phyloP scores from a whole-genome alignment of 495 filamentous ascomycete genomes.

The Tetracladium marchalianum region DNA sequence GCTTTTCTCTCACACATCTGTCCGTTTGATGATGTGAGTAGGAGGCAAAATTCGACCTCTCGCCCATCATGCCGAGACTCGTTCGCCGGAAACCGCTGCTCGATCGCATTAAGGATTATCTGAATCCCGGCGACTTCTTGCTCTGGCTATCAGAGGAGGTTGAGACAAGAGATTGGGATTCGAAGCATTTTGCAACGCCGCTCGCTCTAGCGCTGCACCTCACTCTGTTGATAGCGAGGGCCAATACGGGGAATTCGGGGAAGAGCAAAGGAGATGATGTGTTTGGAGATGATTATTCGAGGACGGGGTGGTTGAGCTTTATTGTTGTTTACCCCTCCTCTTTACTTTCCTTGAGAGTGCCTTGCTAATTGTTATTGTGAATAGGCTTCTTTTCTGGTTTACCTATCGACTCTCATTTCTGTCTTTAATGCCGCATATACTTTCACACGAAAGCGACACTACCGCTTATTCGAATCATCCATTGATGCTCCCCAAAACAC shows the following conservation, averaged over 20 bases:
- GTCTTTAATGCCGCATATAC: constrained; percentile 71
- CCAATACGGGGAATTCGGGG: constrained; percentile 48
- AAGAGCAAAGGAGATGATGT: constrained; percentile 59
- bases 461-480: constrained; percentile 82
- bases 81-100: constrained; percentile 67
- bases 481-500: constrained; percentile 67
- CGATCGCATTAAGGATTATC: constrained; percentile 64
- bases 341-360: background rate
- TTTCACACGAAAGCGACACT: constrained; percentile 71
- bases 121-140: constrained; percentile 83
- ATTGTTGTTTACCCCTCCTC: constrained; percentile 50
- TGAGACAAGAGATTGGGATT: constrained; percentile 81
- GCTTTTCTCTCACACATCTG: too few relatives aligned
- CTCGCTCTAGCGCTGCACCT: constrained; percentile 69
- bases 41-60: background rate
- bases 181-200: constrained; percentile 62
- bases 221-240: constrained; percentile 70
- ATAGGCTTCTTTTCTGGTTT: constrained; percentile 59
- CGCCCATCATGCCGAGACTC: constrained; percentile 55
- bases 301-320: constrained; percentile 60
- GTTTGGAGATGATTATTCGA: constrained; percentile 54
- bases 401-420: constrained; percentile 54
- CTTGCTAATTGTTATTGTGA: constrained; percentile 21
- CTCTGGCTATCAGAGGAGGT: constrained; percentile 85
- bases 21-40: constrained; percentile 11